Conservation (phyloP, 306 rosid genomes). For the Coriaria nepalensis region DNA sequence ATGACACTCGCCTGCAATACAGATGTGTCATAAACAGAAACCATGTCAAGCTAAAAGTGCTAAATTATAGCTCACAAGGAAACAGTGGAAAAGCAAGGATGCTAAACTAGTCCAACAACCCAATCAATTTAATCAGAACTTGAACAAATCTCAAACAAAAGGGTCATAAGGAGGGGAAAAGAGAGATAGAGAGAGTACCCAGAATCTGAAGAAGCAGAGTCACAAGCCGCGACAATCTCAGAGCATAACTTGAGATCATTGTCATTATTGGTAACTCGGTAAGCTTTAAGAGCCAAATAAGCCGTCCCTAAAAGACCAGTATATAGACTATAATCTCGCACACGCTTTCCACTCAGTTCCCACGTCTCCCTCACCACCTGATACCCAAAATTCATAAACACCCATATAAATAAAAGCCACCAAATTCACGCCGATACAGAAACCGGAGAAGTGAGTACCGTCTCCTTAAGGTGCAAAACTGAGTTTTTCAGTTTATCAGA, state of each 20-base stretch:
- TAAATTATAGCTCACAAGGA: not conserved
- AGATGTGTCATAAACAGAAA: too few relatives aligned
- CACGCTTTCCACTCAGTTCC: constrained; percentile 40
- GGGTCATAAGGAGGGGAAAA: not conserved
- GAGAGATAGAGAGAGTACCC: constrained; percentile 25
- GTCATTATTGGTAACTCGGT: constrained; percentile 37
- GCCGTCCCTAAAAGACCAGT: constrained; percentile 78
- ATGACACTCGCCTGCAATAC: constrained; percentile 49
- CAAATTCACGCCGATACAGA: not conserved
- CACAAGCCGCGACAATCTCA: constrained; percentile 61
- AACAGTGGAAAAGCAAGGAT: not conserved
- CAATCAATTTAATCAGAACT: not conserved
- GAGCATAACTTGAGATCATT: constrained; percentile 57
- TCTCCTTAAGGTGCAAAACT: constrained; percentile 48
- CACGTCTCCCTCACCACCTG: constrained; percentile 78
- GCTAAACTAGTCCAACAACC: not conserved
- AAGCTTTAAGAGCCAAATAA: constrained; percentile 47
- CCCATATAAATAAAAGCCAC: not conserved
- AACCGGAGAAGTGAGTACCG: constrained; percentile 22
- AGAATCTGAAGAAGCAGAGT: constrained; percentile 50
- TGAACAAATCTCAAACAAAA: not conserved
- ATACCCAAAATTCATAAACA: constrained; percentile 16
- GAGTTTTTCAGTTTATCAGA: constrained; percentile 21
- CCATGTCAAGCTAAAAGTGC: not conserved
- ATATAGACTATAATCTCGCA: constrained; percentile 50